Evolutionary conservation across 768 basidiomycete genomes (phyloP).

Genomic region (Naganishia vaughanmartiniae): DNA sequence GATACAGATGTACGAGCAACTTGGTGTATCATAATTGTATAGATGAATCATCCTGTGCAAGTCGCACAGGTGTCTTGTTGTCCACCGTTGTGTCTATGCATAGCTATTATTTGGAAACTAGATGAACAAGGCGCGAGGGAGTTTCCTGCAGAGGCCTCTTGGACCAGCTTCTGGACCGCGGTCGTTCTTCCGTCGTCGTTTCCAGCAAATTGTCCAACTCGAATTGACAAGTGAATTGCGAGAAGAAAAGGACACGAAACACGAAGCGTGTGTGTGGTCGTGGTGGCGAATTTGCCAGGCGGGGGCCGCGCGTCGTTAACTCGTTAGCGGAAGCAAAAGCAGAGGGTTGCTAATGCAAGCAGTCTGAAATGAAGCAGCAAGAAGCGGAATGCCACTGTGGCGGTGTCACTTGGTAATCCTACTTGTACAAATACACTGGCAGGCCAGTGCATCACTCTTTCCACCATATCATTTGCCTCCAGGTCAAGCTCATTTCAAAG

Average conservation of each 20-base stretch:
- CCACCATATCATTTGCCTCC: neutral
- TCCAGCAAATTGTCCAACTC: neutral
- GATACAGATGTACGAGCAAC: constrained; percentile 22
- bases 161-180: no score
- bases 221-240: no score
- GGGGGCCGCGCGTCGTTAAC: constrained; percentile 3
- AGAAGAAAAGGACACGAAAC: neutral
- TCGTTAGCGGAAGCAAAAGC: neutral
- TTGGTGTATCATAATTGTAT: constrained; percentile 23
- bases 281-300: constrained; percentile 5
- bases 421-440: neutral
- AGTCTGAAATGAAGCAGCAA: constrained; percentile 6
- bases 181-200: no score
- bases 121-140: neutral
- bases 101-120: constrained; percentile 3
- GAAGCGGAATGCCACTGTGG: neutral
- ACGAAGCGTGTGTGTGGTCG: neutral
- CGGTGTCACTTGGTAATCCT: neutral
- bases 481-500: neutral
- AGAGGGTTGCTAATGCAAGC: neutral
- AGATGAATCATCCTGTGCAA: neutral
- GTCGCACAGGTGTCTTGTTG: constrained; percentile 15
- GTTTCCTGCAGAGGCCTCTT: no score
- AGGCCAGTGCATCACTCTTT: neutral
- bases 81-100: constrained; percentile 21